phyloP scores from a whole-genome alignment of 306 rosid genomes.

The Cajanus cajan region DNA sequence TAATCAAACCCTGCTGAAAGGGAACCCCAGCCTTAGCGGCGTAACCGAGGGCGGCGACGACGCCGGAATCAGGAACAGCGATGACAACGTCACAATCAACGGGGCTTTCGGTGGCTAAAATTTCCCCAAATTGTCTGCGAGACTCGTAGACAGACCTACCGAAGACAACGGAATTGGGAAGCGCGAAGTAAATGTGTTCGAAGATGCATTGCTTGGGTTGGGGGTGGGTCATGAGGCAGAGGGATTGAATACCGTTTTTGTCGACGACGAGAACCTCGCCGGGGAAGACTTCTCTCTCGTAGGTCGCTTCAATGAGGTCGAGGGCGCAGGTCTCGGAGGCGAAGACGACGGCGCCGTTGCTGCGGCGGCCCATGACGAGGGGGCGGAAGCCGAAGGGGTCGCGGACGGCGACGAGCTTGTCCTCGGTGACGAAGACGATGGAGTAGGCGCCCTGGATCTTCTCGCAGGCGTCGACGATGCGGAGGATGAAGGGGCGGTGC shows the following conservation, averaged over 20 bases:
- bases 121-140: conserved; percentile 71
- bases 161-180: conserved; percentile 80
- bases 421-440: conserved; percentile 78
- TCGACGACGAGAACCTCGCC: conserved; percentile 93
- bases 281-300: conserved; percentile 87
- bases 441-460: conserved; percentile 89
- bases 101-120: conserved; percentile 78
- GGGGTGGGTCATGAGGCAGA: conserved; percentile 88
- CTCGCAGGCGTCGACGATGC: conserved; percentile 93
- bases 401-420: conserved; percentile 83
- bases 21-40: conserved; percentile 92
- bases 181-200: conserved; percentile 90
- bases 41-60: conserved; percentile 94
- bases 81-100: conserved; percentile 96
- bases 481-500: conserved; percentile 69
- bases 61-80: conserved; percentile 95
- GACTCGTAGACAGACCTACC: conserved; percentile 91
- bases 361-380: conserved; percentile 90
- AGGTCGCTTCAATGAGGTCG: conserved; percentile 91
- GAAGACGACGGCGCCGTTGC: conserved; percentile 90
- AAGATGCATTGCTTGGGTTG: conserved; percentile 82
- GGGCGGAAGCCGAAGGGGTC: conserved; percentile 89
- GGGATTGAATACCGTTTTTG: conserved; percentile 70
- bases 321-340: conserved; percentile 99
- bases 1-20: conserved; percentile 87